These are phyloP conservation scores for Trichoderma aggressivum DNA, from an alignment of 2,329 filamentous ascomycete species.

Conservation along the genomic window DNA sequence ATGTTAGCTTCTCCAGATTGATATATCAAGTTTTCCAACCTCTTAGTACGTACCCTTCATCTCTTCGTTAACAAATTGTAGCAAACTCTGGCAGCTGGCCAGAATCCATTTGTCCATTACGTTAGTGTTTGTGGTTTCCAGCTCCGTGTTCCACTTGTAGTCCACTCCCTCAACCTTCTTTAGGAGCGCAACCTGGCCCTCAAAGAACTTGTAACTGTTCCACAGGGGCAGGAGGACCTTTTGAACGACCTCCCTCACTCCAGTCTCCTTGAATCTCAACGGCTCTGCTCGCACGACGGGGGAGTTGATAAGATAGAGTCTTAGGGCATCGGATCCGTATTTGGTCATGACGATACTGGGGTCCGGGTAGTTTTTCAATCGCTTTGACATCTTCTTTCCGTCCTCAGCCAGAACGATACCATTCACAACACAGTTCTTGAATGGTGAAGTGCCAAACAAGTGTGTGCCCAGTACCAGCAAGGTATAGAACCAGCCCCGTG, in stretches of 20 bases:
- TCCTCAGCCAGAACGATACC: conserved; percentile 91
- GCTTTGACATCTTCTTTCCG: conserved; percentile 98
- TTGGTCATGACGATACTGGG: conserved; percentile 77
- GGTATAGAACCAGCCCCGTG: conserved; percentile 96
- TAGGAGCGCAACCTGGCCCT: conserved; percentile 77
- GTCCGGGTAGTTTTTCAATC: conserved; percentile 93
- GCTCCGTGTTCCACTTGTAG: conserved; percentile 73
- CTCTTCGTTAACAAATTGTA: conserved; percentile 89
- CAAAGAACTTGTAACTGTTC: conserved; percentile 98
- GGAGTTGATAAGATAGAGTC: conserved; percentile 95
- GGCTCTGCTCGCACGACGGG: conserved; percentile 91
- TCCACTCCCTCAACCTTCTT: conserved; percentile 81
- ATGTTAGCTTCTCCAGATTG: neutral
- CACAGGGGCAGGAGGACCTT: conserved; percentile 88
- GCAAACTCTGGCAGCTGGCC: conserved; percentile 83
- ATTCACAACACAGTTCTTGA: conserved; percentile 96
- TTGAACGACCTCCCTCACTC: conserved; percentile 91
- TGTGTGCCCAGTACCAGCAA: conserved; percentile 84
- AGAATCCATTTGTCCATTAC: conserved; percentile 97
- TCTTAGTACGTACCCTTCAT: conserved; percentile 66
- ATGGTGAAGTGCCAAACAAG: conserved; percentile 78
- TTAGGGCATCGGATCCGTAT: conserved; percentile 88
- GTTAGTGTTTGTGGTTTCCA: conserved; percentile 75
- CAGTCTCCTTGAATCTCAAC: conserved; percentile 83
- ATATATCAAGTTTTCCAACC: neutral